Conservation (phyloP, 805 yeast species). For the Clavispora asparagi region DNA sequence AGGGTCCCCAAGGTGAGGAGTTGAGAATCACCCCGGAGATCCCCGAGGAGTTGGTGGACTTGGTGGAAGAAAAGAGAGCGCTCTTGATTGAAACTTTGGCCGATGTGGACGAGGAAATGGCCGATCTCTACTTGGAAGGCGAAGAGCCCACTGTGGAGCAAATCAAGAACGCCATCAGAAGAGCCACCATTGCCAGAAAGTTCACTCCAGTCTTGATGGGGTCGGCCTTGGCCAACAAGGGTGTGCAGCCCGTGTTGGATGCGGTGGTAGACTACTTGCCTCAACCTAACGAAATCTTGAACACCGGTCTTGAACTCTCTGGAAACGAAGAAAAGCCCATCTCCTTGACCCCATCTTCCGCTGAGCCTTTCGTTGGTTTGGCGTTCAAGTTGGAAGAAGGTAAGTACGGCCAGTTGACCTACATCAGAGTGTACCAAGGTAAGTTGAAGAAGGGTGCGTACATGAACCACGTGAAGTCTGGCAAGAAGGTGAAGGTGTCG, state of each 20-base stretch:
- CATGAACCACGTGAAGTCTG: constrained; percentile 84
- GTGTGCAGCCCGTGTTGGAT: constrained; percentile 92
- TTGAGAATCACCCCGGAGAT: constrained; percentile 55
- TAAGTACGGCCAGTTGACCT: constrained; percentile 94
- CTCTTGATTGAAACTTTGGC: constrained; percentile 89
- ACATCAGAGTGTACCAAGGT: constrained; percentile 96
- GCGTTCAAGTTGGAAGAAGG: constrained; percentile 99
- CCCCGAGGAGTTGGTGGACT: constrained; percentile 73
- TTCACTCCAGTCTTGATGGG: constrained; percentile 99
- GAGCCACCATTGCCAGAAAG: constrained; percentile 90
- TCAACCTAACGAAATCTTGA: constrained; percentile 87
- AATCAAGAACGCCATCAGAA: constrained; percentile 83
- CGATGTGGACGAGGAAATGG: constrained; percentile 96
- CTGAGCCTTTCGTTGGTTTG: constrained; percentile 84
- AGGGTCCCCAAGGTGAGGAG: constrained; percentile 84
- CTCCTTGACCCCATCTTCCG: constrained; percentile 64
- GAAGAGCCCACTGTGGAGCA: constrained; percentile 80
- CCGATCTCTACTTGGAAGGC: constrained; percentile 88
- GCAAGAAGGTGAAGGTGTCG: constrained; percentile 88
- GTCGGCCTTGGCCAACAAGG: constrained; percentile 94
- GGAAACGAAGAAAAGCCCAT: constrained; percentile 57
- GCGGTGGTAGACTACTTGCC: constrained; percentile 96
- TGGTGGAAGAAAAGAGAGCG: constrained; percentile 88
- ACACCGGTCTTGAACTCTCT: constrained; percentile 78
- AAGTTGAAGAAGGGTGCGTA: constrained; percentile 83